phyloP scores from a whole-genome alignment of 1,139 yeast genomes.

The Hansenula sp. region DNA sequence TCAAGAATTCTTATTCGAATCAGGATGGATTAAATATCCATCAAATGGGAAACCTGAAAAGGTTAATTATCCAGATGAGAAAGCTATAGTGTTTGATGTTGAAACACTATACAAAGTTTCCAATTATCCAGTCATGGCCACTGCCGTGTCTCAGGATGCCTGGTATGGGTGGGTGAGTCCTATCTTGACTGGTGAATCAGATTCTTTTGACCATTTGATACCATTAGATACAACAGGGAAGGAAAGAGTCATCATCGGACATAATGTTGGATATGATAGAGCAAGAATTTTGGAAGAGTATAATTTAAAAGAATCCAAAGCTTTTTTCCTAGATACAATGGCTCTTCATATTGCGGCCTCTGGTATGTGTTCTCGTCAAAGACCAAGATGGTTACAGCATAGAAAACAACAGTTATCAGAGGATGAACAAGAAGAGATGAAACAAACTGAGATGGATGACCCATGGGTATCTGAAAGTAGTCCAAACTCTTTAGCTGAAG shows the following conservation, averaged over 20 bases:
- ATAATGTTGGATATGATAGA: constrained; percentile 87
- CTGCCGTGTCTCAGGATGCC: constrained; percentile 72
- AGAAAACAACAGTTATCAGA: constrained; percentile 34
- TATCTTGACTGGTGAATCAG: constrained; percentile 48
- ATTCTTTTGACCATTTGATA: constrained; percentile 56
- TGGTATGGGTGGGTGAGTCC: constrained; percentile 99
- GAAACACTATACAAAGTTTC: constrained; percentile 79
- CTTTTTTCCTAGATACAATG: constrained; percentile 87
- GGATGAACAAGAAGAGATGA: constrained; percentile 19
- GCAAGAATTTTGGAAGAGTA: constrained; percentile 86
- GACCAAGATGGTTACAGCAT: constrained; percentile 73
- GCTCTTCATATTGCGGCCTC: constrained; percentile 86
- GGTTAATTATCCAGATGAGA: constrained; percentile 63
- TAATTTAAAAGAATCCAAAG: constrained; percentile 56
- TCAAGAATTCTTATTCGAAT: constrained; percentile 44
- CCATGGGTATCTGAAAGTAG: constrained; percentile 83
- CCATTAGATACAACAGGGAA: constrained; percentile 55
- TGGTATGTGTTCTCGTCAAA: constrained; percentile 91
- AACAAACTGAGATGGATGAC: constrained; percentile 31
- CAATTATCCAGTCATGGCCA: constrained; percentile 74
- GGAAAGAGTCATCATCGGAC: constrained; percentile 73
- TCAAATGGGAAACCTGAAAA: constrained; percentile 37
- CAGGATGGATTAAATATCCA: constrained; percentile 86
- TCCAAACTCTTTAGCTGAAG: constrained; percentile 77
- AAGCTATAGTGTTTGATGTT: constrained; percentile 77